Base-by-base conservation (phyloP, 257 asterid species). In the Solanum peruvianum region DNA sequence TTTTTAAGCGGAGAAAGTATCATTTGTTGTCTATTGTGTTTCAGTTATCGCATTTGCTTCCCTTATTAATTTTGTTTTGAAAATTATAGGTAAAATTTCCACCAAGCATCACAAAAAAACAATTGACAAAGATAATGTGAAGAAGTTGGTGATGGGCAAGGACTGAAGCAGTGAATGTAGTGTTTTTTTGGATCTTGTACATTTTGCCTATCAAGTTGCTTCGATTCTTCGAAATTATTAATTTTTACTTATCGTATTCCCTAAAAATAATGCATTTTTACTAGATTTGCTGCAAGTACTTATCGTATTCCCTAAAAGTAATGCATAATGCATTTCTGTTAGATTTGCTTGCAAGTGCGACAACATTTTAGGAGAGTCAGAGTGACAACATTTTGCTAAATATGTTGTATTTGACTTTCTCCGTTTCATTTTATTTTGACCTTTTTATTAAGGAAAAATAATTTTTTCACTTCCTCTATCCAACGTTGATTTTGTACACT, bases 301-400 rank as follows among this genome's bases (percentile, higher is more conserved):
- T 49, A 21, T 49, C 0, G 33, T 12, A 64, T 64, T 16, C 33
- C 25, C 0, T 14, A 5, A 66, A 25, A 25, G 5, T n/a, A n/a
- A n/a, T n/a, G n/a, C n/a, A n/a, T 66, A 66, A n/a, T 66, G 2
- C 20, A 66, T 66, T 12, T 66, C 1, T 25, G 4, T 0, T 25
- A 14, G 10, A 66, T 64, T 16, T 0, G 0, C n/a, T 0, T 12
- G 5, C 4, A 25, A 64, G 33, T 64, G 18, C 4, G 4, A 0
- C 4, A n/a, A 25, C 0, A n/a, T n/a, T 25, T 64, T 64, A 64
- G 35, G 35, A 64, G 35, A 64, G 35, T 25, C 1, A 1, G 20
- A 23, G 31, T 4, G 5, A 66, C 11, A 25, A 11, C 35, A 75
- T 70, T 70, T 70, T 39, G 82, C 11, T 21, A 72, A 72, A 71